Percentiles rank a stretch among this genome's conserved stretches.
phyloP scores from a whole-genome alignment of 139 green algal species.

The Ettlia oleoabundans region DNA sequence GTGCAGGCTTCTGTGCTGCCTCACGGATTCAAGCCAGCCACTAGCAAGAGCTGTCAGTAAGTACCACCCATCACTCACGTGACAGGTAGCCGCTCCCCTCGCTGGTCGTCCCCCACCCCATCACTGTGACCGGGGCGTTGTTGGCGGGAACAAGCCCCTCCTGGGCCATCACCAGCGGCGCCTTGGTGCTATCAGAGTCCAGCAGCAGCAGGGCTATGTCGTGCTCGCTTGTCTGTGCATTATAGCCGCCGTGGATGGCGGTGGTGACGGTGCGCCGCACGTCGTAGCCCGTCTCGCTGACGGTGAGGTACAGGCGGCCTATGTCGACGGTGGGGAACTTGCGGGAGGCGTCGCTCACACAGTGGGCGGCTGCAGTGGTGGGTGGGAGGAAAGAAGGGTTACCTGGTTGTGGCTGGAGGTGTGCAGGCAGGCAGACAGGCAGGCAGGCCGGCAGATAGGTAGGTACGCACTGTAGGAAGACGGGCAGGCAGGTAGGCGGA shows the following conservation, averaged over 20 bases:
- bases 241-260: not conserved
- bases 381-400: not conserved
- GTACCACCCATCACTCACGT: not conserved
- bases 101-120: slow-evolving; percentile 4
- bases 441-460: not conserved
- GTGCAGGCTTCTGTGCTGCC: not conserved
- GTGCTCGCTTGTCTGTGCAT: not conserved
- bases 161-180: not conserved
- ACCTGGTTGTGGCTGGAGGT: too few relatives aligned
- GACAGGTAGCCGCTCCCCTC: not conserved
- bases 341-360: not conserved
- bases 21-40: too few relatives aligned
- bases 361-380: slow-evolving; percentile 2
- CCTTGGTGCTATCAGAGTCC: not conserved
- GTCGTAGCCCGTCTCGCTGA: not conserved
- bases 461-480: not conserved
- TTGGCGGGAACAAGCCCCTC: not conserved
- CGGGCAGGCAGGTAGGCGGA: not conserved
- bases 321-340: slow-evolving; percentile 14
- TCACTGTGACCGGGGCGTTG: not conserved
- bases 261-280: not conserved
- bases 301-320: not conserved
- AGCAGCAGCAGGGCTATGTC: slow-evolving; percentile 6
- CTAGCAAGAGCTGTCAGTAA: not conserved
- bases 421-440: not conserved